A percentile compares a stretch with the other conserved stretches of the same genome.
Conservation (phyloP, 2,329 filamentous ascomycete genomes). For the Talaromyces sp. region DNA sequence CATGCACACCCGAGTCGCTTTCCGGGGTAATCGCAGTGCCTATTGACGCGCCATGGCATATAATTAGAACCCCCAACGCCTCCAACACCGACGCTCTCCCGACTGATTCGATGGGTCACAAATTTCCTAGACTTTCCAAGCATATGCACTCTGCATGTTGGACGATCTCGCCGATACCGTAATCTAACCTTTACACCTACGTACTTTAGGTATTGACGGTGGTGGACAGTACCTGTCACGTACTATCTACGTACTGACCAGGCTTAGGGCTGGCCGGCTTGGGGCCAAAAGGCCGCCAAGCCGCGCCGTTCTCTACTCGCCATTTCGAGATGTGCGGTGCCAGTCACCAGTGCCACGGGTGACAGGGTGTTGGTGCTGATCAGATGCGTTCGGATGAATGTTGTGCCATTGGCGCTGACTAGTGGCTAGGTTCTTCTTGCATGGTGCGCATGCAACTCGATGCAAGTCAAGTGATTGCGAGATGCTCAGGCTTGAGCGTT, state of each 20-base stretch:
- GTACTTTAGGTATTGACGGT: background rate
- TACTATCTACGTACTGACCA: background rate
- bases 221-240: background rate
- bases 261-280: background rate
- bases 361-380: background rate
- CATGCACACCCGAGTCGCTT: background rate
- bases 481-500: background rate
- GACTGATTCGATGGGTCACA: background rate
- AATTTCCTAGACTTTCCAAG: background rate
- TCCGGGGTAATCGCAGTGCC: background rate
- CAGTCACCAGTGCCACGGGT: background rate
- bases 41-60: background rate
- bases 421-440: background rate
- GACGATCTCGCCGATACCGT: background rate
- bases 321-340: background rate
- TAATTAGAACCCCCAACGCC: slow-evolving; percentile 1
- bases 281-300: background rate
- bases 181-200: background rate
- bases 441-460: background rate
- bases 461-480: background rate
- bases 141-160: background rate
- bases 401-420: background rate
- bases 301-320: background rate
- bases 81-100: background rate
- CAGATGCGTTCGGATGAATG: background rate